A percentile compares a stretch with the other conserved stretches of the same genome.
Conservation (phyloP, 177 flowering plant genomes). For the Tripterygium wilfordii region DNA sequence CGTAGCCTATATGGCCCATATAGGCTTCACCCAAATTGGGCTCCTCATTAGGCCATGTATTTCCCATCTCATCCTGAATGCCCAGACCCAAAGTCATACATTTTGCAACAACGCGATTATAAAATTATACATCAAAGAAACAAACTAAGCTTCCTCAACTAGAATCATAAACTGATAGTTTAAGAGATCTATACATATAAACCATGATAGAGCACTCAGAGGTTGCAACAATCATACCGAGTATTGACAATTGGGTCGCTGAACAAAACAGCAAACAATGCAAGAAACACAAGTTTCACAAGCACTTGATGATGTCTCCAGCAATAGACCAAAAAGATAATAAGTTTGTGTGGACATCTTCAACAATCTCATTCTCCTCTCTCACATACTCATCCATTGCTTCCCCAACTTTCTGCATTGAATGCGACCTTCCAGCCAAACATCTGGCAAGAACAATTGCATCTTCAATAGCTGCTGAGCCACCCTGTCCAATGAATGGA, state of each 20-base stretch:
- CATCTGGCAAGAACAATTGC: slow-evolving; percentile 41
- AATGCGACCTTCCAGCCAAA: slow-evolving; percentile 8
- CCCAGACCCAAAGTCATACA: too few relatives aligned
- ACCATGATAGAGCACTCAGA: too few relatives aligned
- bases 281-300: slow-evolving; percentile 5
- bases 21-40: too few relatives aligned
- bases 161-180: too few relatives aligned
- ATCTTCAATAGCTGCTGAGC: slow-evolving; percentile 54
- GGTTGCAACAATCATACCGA: slow-evolving; percentile 24
- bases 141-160: too few relatives aligned
- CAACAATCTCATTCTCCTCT: slow-evolving; percentile 40
- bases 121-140: too few relatives aligned
- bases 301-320: slow-evolving; percentile 6
- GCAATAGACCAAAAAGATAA: slow-evolving; percentile 25
- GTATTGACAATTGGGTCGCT: slow-evolving; percentile 10
- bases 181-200: too few relatives aligned
- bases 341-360: slow-evolving; percentile 28
- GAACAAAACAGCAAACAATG: slow-evolving; percentile 14
- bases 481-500: slow-evolving; percentile 64
- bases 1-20: too few relatives aligned
- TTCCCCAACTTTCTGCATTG: slow-evolving; percentile 13
- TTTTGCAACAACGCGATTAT: too few relatives aligned
- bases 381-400: slow-evolving; percentile 42
- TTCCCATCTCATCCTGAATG: too few relatives aligned
- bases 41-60: too few relatives aligned